phyloP scores from a whole-genome alignment of 1,284 basidiomycete genomes.

The Moniliella sp. region DNA sequence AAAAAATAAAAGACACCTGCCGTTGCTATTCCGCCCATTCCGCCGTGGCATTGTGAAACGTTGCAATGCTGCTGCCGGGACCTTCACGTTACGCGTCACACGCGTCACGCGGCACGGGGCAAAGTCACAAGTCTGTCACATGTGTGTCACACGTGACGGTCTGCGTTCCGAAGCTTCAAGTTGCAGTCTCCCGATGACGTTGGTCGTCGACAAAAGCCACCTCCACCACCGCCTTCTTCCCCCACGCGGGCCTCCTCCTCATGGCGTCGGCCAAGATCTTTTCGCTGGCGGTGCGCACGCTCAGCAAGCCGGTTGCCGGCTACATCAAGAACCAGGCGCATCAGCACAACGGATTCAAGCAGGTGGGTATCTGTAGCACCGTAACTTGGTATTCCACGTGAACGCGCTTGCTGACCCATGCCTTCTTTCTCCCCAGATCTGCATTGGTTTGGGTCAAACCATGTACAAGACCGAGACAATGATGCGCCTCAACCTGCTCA shows the following conservation, averaged over 20 bases:
- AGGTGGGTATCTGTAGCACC: constrained; percentile 4
- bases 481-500: constrained; percentile 17
- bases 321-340: constrained; percentile 25
- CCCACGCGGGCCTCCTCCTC: constrained; percentile 27
- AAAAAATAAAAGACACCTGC: no score
- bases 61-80: no score
- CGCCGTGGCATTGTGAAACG: no score
- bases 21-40: no score
- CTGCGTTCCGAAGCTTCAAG: no score
- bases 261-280: constrained; percentile 35
- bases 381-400: neutral
- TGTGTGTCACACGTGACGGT: no score
- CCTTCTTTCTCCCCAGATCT: constrained; percentile 6
- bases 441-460: constrained; percentile 20
- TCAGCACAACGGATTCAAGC: constrained; percentile 21
- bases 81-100: no score
- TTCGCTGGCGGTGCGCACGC: constrained; percentile 22
- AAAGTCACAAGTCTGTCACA: no score
- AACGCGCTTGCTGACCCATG: neutral
- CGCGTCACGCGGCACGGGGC: no score
- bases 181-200: no score
- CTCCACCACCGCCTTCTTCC: constrained; percentile 36
- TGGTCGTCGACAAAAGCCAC: no score
- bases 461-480: constrained; percentile 28
- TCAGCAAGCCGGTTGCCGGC: constrained; percentile 31